Evolutionary conservation across 345 rosid species (phyloP), one percentile per base, ranked within the genome.

Genomic region (Lagerstroemia speciosa): DNA sequence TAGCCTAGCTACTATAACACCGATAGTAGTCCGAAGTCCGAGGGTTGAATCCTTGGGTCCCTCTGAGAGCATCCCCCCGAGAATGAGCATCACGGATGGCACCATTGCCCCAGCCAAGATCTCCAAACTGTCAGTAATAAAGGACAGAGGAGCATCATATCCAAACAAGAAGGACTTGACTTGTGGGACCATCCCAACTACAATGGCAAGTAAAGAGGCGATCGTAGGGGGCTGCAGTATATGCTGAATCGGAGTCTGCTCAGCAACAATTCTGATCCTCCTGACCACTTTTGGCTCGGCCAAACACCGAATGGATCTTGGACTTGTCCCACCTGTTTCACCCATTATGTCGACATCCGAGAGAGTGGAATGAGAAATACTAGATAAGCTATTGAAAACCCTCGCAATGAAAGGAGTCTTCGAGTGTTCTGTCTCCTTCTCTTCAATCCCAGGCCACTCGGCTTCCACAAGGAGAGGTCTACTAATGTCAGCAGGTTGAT

Each of bases 401-500:
- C 84, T 82, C 0, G 97, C 98, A 67, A 93, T 80, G 64, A 87
- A 87, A 27, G 98, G 96, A 0, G 90, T 84, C 80, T 91, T 89
- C 57, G 86, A 83, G 76, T 91, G 93, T 71, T 87, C 92, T 0
- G 90, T 91, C 79, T 85, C 99, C 67, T 88, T 94, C 0, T 94
- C 99, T 84, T 91, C 97, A 1, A 94, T 91, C 50, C 99, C 97
- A 0, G 88, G 99, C 92, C 97, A 92, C 67, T 92, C 98, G n/a
- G 98, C 98, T 69, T 85, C 95, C 26, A 90, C 87, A 4, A 90
- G 82, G 62, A 92, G 89, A 11, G 98, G 95, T 36, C 86, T 82
- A 16, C 98, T 92, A 32, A 70, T 36, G 50, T 85, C 84, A 69
- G 67, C 62, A 61, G 62, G 40, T 7, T 62, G 36, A 30, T 24